Evolutionary conservation across 208 protist genomes (phyloP), one percentile per base, ranked within the genome.

Genomic region (Acanthamoeba lenticulata): DNA sequence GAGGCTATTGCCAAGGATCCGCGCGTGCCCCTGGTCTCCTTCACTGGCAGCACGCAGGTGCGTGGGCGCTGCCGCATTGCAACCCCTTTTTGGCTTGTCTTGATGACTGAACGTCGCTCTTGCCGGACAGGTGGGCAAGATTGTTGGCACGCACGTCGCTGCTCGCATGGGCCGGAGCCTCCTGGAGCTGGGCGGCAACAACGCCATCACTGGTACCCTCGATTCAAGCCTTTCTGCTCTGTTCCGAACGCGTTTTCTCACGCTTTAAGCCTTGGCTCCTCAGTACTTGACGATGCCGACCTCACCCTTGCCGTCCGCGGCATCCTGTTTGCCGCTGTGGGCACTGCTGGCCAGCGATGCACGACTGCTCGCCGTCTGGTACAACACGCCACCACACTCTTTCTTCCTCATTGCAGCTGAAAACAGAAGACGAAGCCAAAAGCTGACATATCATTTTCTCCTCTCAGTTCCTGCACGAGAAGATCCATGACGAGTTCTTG

Each of bases 141-240:
- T 17, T n/a, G 67, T 77, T 15, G 67, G n/a, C n/a, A 77, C 67
- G 29, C 67, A 77, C 4, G 67, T 77, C 19, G 67, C 67, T 24
- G 21, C 86, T 0, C 69, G 95, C 42, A 98, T 98, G 85, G 97
- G 97, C 44, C 57, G 90, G 36, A 95, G 94, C 57, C 85, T 98
- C 5, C 88, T 98, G 0, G 97, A 98, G 92, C 91, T 98, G 0
- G 97, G 97, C 72, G 97, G 97, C 60, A 98, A 98, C 94, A 98
- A 98, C 95, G 97, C 96, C 34, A 91, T 98, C 44, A 93, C 98
- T 42, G 94, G 88, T 93, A 77, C 13, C 44, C 13, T 27, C 9
- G 13, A 19, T 34, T 92, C 27, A 17, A 13, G 7, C 17, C 55
- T 19, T 44, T 89, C 34, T 21, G 9, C 13, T 19, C 72, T 13